These are phyloP conservation scores for Kregervanrija pseudodelftensis DNA, from an alignment of 805 yeast genomes.

Conservation along the genomic window DNA sequence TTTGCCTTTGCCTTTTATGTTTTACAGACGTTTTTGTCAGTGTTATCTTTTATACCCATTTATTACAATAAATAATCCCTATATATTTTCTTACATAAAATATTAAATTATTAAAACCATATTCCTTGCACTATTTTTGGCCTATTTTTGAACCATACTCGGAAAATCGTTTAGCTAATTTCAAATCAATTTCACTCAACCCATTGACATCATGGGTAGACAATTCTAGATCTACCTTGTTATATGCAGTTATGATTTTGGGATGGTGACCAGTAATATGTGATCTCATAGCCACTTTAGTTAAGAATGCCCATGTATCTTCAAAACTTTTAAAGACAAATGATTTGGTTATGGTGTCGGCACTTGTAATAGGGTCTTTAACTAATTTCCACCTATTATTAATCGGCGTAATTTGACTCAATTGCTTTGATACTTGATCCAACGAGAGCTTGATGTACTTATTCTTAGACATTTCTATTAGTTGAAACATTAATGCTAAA, in stretches of 20 bases:
- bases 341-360: background rate
- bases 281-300: conserved; percentile 48
- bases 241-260: conserved; percentile 56
- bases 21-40: too few species aligned
- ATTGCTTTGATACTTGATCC: conserved; percentile 15
- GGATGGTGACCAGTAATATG: conserved; percentile 67
- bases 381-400: conserved; percentile 6
- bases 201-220: conserved; percentile 61
- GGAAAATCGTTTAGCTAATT: conserved; percentile 45
- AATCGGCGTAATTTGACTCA: conserved; percentile 8
- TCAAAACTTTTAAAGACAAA: conserved; percentile 36
- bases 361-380: conserved; percentile 30
- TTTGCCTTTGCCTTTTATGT: too few species aligned
- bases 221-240: conserved; percentile 43
- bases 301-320: conserved; percentile 61
- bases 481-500: background rate
- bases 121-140: conserved; percentile 1
- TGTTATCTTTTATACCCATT: background rate
- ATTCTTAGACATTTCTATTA: conserved; percentile 17
- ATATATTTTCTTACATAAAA: background rate
- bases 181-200: conserved; percentile 49
- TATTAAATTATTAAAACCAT: background rate
- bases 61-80: background rate
- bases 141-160: conserved; percentile 25
- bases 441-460: conserved; percentile 24